Evolutionary conservation across 495 filamentous ascomycete genomes (phyloP), one percentile per base, ranked within the genome.

Genomic region (Physcia stellaris): DNA sequence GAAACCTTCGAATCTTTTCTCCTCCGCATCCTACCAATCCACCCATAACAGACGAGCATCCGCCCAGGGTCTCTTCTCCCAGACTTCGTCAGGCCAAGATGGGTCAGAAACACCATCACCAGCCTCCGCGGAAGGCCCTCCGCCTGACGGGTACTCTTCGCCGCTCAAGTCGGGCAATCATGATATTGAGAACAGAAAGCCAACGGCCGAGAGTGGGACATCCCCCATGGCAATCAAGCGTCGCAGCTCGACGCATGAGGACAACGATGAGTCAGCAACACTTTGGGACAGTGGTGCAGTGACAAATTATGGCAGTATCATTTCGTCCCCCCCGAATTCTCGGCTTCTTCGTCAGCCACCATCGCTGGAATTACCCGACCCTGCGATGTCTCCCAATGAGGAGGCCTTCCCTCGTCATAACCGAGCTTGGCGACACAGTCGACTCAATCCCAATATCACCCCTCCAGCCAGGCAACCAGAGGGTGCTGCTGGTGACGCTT

Each of bases 241-340:
- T 49, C 3, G 47, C 62, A 31, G 50, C 47, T 18, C 39, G 10
- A 58, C 48, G 4, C 55, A 47, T 37, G 53, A 46, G 23, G 16
- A 41, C 24, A n/a, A n/a, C n/a, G 32, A 41, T 18, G 41, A 45
- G 21, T 40, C 37, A n/a, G 29, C 36, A 5, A 39, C 49, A 4
- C 26, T 41, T 18, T 52, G 49, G 49, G 50, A 53, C 30, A 53
- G 47, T 40, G 50, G 47, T 20, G 41, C 33, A 11, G 34, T 53
- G 4, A 52, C 51, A 12, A 71, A 59, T 27, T 92, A 90, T 70
- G 85, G 84, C 15, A 88, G 83, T 55, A 81, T 92, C 36, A 58
- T 77, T 4, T 65, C 71, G 2, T 75, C 77, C 10, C 79, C 80
- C 0, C 74, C 75, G n/a, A 44, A 47, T 18, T 39, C 46, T 5